Conservation (phyloP, 805 yeast species). For the Nakazawaea sp. region DNA sequence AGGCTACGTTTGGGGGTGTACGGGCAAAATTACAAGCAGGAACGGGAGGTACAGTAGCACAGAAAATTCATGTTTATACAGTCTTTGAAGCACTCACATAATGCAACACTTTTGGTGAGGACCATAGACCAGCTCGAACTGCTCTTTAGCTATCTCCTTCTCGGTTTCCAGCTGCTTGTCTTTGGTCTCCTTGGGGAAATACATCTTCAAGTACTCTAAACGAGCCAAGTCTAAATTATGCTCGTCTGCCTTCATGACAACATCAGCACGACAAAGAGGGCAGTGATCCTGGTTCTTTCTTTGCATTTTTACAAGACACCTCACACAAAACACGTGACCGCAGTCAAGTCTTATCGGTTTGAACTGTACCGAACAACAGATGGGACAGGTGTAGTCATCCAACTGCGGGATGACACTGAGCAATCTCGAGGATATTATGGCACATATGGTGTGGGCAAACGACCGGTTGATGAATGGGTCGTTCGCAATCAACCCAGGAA, state of each 20-base stretch:
- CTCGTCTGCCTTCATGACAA: constrained; percentile 52
- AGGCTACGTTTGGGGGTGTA: too few species aligned
- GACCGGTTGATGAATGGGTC: constrained; percentile 41
- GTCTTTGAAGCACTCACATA: too few species aligned
- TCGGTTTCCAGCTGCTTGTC: constrained; percentile 51
- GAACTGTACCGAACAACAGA: constrained; percentile 63
- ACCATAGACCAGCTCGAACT: constrained; percentile 23
- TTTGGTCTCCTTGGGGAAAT: constrained; percentile 65
- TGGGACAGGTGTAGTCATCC: constrained; percentile 72
- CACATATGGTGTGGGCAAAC: constrained; percentile 47
- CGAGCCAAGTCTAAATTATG: constrained; percentile 49
- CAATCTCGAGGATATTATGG: constrained; percentile 45
- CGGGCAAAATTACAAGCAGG: too few species aligned
- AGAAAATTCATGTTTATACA: background rate
- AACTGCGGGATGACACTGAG: constrained; percentile 61
- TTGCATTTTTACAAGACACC: constrained; percentile 66
- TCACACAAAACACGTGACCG: constrained; percentile 63
- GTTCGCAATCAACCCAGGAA: constrained; percentile 36
- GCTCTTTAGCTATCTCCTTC: constrained; percentile 37
- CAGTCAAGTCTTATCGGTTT: constrained; percentile 64
- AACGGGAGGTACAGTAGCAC: too few species aligned
- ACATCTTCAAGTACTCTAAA: constrained; percentile 44
- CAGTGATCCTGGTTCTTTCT: constrained; percentile 52
- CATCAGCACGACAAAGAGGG: constrained; percentile 57
- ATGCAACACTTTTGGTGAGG: constrained; percentile 23